Conservation (phyloP, 225 moss, liverwort and hornwort species). For the Neckera pumila region DNA sequence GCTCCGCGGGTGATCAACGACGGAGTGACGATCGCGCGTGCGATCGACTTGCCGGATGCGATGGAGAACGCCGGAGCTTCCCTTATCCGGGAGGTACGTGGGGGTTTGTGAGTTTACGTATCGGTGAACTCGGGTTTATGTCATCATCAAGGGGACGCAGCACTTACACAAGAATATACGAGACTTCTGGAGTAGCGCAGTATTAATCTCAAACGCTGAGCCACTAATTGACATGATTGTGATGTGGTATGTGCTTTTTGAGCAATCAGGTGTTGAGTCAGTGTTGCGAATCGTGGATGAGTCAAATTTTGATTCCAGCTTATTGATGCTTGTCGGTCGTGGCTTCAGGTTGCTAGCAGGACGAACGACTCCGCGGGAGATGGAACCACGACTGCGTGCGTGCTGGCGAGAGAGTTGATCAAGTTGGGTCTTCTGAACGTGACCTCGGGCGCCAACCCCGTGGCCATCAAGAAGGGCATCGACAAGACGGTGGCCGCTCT, state of each 20-base stretch:
- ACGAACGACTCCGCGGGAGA: conserved; percentile 97
- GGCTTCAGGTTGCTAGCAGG: conserved; percentile 75
- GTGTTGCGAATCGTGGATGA: background rate
- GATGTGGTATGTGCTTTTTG: background rate
- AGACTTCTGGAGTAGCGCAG: background rate
- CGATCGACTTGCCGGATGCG: conserved; percentile 74
- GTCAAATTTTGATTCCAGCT: too few species aligned
- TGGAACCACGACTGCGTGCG: conserved; percentile 87
- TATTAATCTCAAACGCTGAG: background rate
- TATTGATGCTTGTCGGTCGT: background rate
- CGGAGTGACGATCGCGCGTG: conserved; percentile 87
- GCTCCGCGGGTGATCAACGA: conserved; percentile 79
- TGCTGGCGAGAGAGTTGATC: conserved; percentile 79
- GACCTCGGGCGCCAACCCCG: conserved; percentile 87
- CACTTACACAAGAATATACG: accelerated
- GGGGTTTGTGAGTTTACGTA: too few species aligned
- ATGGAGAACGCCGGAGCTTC: conserved; percentile 92
- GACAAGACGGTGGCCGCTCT: conserved; percentile 73
- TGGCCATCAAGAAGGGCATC: conserved; percentile 91
- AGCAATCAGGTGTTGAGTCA: background rate
- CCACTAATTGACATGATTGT: too few species aligned
- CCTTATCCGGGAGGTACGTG: conserved; percentile 70
- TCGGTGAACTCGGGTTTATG: background rate
- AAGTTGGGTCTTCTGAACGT: conserved; percentile 91
- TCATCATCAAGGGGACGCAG: too few species aligned